Conservation (phyloP, 1,139 yeast species). For the Barnettozyma hawaiiensis region DNA sequence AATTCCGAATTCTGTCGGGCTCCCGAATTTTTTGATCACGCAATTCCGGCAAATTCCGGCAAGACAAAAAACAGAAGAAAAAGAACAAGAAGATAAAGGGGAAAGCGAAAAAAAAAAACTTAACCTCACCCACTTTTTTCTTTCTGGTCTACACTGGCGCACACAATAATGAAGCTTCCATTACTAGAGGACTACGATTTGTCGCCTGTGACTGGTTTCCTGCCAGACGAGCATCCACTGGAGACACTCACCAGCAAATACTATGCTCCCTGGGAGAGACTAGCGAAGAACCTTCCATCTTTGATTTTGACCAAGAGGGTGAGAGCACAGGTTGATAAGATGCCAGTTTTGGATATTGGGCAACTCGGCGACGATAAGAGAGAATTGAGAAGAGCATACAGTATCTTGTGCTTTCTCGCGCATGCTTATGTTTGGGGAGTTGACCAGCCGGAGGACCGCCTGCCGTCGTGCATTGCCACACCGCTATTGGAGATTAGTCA, state of each 20-base stretch:
- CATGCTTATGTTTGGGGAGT: conserved; percentile 91
- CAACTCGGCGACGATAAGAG: conserved; percentile 36
- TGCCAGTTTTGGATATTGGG: conserved; percentile 49
- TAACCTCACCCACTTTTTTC: background rate
- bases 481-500: conserved; percentile 63
- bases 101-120: background rate
- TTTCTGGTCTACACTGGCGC: too few relatives aligned
- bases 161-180: conserved; percentile 36
- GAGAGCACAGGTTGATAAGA: conserved; percentile 50
- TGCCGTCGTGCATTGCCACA: conserved; percentile 63
- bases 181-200: conserved; percentile 60
- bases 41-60: too few relatives aligned
- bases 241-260: conserved; percentile 53
- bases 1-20: too few relatives aligned
- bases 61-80: too few relatives aligned
- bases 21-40: background rate
- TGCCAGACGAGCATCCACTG: conserved; percentile 66
- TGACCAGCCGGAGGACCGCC: conserved; percentile 55
- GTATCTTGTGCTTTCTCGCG: conserved; percentile 67
- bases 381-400: conserved; percentile 74
- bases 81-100: too few relatives aligned
- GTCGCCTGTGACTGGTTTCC: conserved; percentile 66
- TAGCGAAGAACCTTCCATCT: conserved; percentile 65
- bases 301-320: conserved; percentile 61
- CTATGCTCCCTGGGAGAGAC: conserved; percentile 72